Evolutionary conservation across 768 basidiomycete species (phyloP).

Genomic region (Floccularia luteovirens): DNA sequence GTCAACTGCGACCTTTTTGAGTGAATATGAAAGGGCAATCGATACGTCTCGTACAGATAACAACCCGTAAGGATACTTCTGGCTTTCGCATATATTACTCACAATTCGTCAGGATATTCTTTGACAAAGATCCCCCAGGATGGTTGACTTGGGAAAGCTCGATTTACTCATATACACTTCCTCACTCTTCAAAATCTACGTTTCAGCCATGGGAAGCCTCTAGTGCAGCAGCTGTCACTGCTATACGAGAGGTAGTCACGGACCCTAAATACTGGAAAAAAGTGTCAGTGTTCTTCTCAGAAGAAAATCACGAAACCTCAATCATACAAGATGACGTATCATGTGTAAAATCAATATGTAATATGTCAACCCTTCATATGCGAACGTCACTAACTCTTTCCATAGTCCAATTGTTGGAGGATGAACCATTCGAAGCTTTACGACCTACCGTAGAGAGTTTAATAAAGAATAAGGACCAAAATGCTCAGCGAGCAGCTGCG

Average conservation of each 20-base stretch:
- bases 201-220: constrained; percentile 53
- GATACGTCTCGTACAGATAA: constrained; percentile 21
- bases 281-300: constrained; percentile 60
- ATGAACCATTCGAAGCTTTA: constrained; percentile 57
- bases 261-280: constrained; percentile 59
- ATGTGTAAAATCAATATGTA: constrained; percentile 71
- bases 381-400: constrained; percentile 2
- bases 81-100: not conserved
- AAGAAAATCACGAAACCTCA: constrained; percentile 66
- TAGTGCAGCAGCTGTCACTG: constrained; percentile 41
- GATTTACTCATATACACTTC: constrained; percentile 36
- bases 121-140: constrained; percentile 52
- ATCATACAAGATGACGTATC: constrained; percentile 66
- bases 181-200: constrained; percentile 39
- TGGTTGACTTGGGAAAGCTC: constrained; percentile 60
- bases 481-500: constrained; percentile 84
- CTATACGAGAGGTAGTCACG: constrained; percentile 38
- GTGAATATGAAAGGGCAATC: constrained; percentile 44
- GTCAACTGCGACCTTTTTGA: constrained; percentile 49
- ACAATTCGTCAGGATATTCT: constrained; percentile 31
- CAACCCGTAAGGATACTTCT: constrained; percentile 34
- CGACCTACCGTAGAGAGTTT: constrained; percentile 55
- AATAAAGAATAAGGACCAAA: constrained; percentile 66
- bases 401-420: constrained; percentile 73
- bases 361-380: constrained; percentile 4